Conservation (phyloP, 2,329 filamentous ascomycete genomes). For the Apiospora marii region DNA sequence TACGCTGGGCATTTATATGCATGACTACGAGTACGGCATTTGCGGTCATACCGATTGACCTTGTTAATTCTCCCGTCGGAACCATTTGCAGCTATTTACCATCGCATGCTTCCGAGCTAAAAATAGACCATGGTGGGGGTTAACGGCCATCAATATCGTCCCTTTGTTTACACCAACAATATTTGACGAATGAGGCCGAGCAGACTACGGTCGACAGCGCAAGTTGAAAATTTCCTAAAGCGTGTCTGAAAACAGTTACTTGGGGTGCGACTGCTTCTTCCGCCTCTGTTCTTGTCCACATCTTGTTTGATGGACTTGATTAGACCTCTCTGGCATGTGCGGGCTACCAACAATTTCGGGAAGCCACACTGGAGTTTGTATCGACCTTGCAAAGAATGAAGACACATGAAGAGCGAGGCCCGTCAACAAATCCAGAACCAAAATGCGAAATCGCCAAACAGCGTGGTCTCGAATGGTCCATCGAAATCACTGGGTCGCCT, state of each 20-base stretch:
- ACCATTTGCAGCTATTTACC: neutral
- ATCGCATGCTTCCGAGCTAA: too few species aligned
- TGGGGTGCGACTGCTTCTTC: neutral
- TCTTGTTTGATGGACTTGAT: neutral
- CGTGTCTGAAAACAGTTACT: neutral
- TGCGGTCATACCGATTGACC: neutral
- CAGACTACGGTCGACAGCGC: neutral
- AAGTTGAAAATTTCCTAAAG: neutral
- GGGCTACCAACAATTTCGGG: neutral
- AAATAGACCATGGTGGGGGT: neutral
- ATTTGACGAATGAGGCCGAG: neutral
- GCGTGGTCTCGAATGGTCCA: constrained; percentile 53
- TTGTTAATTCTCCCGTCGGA: neutral
- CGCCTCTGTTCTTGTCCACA: neutral
- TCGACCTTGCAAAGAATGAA: neutral
- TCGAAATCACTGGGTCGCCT: constrained; percentile 37
- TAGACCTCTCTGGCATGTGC: neutral
- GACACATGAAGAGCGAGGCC: constrained; percentile 38
- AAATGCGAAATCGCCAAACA: constrained; percentile 57
- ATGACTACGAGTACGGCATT: neutral
- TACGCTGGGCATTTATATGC: neutral
- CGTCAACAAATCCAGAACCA: constrained; percentile 43
- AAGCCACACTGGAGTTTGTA: neutral
- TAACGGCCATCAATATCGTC: neutral
- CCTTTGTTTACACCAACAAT: constrained; percentile 33